A percentile compares a stretch with the other conserved stretches of the same genome.
Evolutionary conservation across 176 grass and related monocot genomes (phyloP).

Genomic region (Phoenix dactylifera): DNA sequence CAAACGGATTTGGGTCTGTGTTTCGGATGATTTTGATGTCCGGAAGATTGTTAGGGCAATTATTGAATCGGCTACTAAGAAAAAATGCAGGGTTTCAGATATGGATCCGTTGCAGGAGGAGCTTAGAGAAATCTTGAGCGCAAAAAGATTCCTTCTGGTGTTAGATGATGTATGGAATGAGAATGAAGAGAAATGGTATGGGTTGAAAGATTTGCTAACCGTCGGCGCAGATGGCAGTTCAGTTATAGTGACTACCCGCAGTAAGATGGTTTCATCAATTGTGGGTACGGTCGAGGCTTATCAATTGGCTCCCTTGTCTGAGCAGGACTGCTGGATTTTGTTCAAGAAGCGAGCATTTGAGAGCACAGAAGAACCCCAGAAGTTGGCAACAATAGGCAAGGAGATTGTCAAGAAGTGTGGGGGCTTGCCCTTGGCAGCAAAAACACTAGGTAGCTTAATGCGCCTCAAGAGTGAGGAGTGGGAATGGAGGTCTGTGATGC

Average conservation of each 20-base stretch:
- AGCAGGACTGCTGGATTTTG: constrained; percentile 9
- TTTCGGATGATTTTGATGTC: constrained; percentile 22
- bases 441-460: constrained; percentile 5
- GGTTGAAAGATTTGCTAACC: background rate
- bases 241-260: constrained; percentile 30
- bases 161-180: constrained; percentile 42
- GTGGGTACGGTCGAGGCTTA: background rate
- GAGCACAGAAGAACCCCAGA: background rate
- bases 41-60: constrained; percentile 4
- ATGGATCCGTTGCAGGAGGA: background rate
- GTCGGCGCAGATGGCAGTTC: constrained; percentile 17
- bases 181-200: background rate
- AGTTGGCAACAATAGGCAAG: constrained; percentile 10
- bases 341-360: constrained; percentile 13
- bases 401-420: constrained; percentile 16
- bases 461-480: background rate
- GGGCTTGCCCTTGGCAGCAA: constrained; percentile 22
- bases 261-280: background rate
- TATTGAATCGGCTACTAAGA: background rate
- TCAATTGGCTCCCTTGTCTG: background rate
- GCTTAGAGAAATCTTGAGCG: background rate
- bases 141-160: constrained; percentile 14
- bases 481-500: constrained; percentile 1
- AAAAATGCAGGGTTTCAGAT: background rate
- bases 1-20: constrained; percentile 28